Evolutionary conservation across 2,329 filamentous ascomycete species (phyloP), one percentile per base, ranked within the genome.

Genomic region (Blumeriella jaapii): DNA sequence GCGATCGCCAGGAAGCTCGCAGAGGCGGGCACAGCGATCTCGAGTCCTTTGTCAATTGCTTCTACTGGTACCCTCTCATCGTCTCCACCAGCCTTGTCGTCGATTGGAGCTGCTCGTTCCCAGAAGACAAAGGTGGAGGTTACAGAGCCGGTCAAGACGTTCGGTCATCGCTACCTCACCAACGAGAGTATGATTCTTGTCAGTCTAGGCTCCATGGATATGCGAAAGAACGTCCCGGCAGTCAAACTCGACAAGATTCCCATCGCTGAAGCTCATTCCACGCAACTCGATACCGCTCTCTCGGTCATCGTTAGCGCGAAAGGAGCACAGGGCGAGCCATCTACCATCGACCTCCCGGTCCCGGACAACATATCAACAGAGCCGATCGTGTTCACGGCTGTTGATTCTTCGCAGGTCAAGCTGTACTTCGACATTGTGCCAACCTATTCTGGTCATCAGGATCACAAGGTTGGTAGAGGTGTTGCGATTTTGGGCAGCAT

Each of bases 331-430:
- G 91, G 91, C 7, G 89, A 96, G 52, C 77, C 86, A 0, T 86
- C 82, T 1, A 79, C 89, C 15, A 82, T 96, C 47, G 91, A 98
- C 57, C 67, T 98, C 7, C 91, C 91, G 0, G 81, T 95, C 1
- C 85, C 95, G 48, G 89, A 95, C 35, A 93, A 89, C 48, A 84
- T 95, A 47, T 80, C 82, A 22, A 96, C 91, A 0, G 89, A 95
- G 50, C 91, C 91, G 0, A 84, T 98, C 28, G 78, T 85, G 0
- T 98, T 98, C 59, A 84, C 78, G 38, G 79, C 89, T 0, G 68
- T 61, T 1, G 84, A 96, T 53, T 68, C 78, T 1, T 68, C 71
- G 17, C 84, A 85, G 51, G 87, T 95, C 40, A 93, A 89, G 56
- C 64, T 98, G 7, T 66, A 93, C 34, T 98, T 98, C 50, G 91